These are phyloP conservation scores for Penicillium nordicum DNA, from an alignment of 2,329 filamentous ascomycete species.

Conservation along the genomic window DNA sequence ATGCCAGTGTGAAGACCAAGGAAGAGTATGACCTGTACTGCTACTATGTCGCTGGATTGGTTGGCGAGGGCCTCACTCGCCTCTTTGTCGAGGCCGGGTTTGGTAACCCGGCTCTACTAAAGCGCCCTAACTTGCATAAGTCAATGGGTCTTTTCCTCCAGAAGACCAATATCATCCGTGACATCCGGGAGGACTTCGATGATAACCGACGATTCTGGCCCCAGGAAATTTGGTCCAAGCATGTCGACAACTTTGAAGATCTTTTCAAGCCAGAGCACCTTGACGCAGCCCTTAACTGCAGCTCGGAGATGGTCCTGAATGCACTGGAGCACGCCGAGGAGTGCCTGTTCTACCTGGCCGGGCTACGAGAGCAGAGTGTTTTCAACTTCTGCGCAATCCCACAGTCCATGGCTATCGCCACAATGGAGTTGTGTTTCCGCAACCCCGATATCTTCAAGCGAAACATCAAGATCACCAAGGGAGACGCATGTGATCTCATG, in stretches of 20 bases:
- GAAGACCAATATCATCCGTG: conserved; percentile 98
- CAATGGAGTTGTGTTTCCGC: conserved; percentile 84
- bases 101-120: conserved; percentile 78
- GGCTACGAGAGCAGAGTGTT: conserved; percentile 88
- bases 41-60: conserved; percentile 97
- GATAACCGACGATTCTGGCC: conserved; percentile 93
- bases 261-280: conserved; percentile 79
- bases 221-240: conserved; percentile 93
- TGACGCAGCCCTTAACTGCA: conserved; percentile 75
- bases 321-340: conserved; percentile 84
- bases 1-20: conserved; percentile 75
- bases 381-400: conserved; percentile 99
- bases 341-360: conserved; percentile 96
- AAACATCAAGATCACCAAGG: conserved; percentile 96
- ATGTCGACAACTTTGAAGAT: conserved; percentile 85
- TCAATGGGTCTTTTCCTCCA: conserved; percentile 97
- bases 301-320: conserved; percentile 91
- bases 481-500: conserved; percentile 89
- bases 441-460: conserved; percentile 81
- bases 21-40: conserved; percentile 95
- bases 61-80: conserved; percentile 86
- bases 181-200: conserved; percentile 83
- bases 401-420: conserved; percentile 95
- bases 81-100: conserved; percentile 84
- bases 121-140: conserved; percentile 77